These are phyloP conservation scores for Diaporthe velutina DNA, from an alignment of 2,329 filamentous ascomycete genomes.

Conservation along the genomic window DNA sequence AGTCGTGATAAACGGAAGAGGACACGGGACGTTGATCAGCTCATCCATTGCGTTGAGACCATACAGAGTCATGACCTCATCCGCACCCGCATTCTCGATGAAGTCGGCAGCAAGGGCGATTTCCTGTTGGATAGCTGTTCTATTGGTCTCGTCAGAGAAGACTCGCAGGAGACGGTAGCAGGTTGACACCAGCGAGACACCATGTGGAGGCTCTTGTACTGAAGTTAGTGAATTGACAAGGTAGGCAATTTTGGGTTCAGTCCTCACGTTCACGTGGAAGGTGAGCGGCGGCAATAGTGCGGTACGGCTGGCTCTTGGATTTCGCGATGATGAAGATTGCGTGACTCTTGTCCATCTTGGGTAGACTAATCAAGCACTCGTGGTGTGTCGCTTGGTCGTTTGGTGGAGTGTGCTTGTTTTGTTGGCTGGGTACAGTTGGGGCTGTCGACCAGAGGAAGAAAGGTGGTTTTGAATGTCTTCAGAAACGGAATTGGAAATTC, in stretches of 20 bases:
- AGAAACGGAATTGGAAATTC: too few species aligned
- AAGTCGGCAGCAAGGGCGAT: background rate
- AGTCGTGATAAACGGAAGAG: conserved; percentile 6
- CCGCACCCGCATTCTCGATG: background rate
- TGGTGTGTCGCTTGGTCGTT: too few species aligned
- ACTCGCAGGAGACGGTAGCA: background rate
- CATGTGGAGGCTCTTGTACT: background rate
- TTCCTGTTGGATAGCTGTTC: background rate
- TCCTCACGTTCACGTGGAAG: background rate
- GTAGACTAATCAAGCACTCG: too few species aligned
- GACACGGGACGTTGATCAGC: too few species aligned
- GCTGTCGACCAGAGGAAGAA: too few species aligned
- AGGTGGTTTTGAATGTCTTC: too few species aligned
- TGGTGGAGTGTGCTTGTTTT: too few species aligned
- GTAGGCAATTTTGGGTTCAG: too few species aligned
- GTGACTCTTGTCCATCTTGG: background rate
- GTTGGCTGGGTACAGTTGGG: too few species aligned
- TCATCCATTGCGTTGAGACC: rapidly evolving
- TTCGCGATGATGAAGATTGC: background rate
- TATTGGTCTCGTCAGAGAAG: background rate
- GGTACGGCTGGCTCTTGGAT: background rate
- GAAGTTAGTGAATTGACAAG: too few species aligned
- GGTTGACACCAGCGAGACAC: background rate
- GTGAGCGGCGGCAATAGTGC: background rate
- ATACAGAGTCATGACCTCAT: background rate